Evolutionary conservation across 176 grass and related monocot genomes (phyloP).

Genomic region (Paspalum notatum): DNA sequence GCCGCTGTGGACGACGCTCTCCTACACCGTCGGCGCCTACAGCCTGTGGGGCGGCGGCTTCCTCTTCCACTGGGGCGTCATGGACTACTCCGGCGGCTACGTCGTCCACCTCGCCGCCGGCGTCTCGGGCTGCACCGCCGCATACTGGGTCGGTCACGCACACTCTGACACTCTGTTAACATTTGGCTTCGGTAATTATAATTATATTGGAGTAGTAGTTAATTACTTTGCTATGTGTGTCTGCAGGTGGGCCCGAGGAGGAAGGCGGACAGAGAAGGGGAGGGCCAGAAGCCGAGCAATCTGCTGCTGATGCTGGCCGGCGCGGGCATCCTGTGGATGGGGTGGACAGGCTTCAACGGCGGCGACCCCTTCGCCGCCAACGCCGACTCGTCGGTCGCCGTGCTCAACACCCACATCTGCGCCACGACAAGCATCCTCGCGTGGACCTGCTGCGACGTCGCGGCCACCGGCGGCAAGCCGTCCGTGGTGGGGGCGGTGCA

Average conservation of each 20-base stretch:
- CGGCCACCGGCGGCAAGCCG: conserved; percentile 32
- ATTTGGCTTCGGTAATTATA: too few relatives aligned
- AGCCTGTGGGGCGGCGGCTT: conserved; percentile 49
- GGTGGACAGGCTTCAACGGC: conserved; percentile 61
- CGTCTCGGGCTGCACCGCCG: conserved; percentile 39
- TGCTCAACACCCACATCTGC: conserved; percentile 59
- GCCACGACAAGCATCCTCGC: conserved; percentile 52
- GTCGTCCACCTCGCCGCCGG: conserved; percentile 35
- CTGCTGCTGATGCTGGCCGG: conserved; percentile 42
- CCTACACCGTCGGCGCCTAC: conserved; percentile 44
- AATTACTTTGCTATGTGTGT: not conserved
- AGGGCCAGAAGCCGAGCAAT: conserved; percentile 31
- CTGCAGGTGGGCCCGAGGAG: conserved; percentile 49
- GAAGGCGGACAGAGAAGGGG: conserved; percentile 10
- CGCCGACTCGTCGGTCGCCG: conserved; percentile 43
- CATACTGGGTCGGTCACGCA: conserved; percentile 30
- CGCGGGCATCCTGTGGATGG: conserved; percentile 53
- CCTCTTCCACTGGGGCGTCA: conserved; percentile 36
- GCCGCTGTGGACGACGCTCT: conserved; percentile 41
- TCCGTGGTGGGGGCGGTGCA: conserved; percentile 50
- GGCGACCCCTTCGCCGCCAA: conserved; percentile 52
- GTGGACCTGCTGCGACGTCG: conserved; percentile 51
- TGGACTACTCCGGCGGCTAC: conserved; percentile 36
- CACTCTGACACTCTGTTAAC: too few relatives aligned
- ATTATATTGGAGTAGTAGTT: too few relatives aligned